Base-by-base conservation (phyloP, 2,329 filamentous ascomycete species). In the Neofusicoccum ribis region DNA sequence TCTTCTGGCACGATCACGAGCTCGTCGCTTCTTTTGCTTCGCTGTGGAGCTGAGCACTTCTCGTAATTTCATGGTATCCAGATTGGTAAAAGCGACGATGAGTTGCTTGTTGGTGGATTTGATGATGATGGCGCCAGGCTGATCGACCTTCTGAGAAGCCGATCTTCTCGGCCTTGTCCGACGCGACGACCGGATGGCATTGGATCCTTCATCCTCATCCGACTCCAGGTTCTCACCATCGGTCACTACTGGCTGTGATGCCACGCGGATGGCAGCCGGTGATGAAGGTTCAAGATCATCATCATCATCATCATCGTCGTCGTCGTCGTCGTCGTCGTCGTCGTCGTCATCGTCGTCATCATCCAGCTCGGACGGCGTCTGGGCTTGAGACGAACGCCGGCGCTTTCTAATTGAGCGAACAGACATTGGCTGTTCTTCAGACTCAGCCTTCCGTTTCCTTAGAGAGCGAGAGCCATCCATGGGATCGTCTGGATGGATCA, bases 361-460 rank as follows among this genome's bases (percentile, higher is more conserved):
- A 51, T 70, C 72, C 41, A 65, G 70, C 37, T 74, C 75, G 5
- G 75, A 72, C 15, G 63, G 52, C 5, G 63, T 65, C 39, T 51
- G 46, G 3, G 52, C 34, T 27, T 65, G 63, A 37, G 63, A 65
- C 12, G 63, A 60, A 8, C 52, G 63, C 49, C 77, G 76, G 64
- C 79, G 79, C 70, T 81, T 83, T 58, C 79, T 74, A 23, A 72
- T 76, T 63, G 74, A 72, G 62, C 78, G 72, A 47, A 72, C 70
- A 15, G 80, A 77, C 15, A 81, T 80, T 69, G 90, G 84, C 68
- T 91, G 82, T 65, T 87, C 85, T 12, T 85, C 82, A 3, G 91
- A 90, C 1, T 91, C 92, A 17, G 91, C 89, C 77, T 94, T 96
- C 63, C 93, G 88, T 79, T 96, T 96, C 67, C 93, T 86, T 66